Base-by-base conservation (phyloP, 768 basidiomycete genomes). In the Clitopilus passeckerianus region DNA sequence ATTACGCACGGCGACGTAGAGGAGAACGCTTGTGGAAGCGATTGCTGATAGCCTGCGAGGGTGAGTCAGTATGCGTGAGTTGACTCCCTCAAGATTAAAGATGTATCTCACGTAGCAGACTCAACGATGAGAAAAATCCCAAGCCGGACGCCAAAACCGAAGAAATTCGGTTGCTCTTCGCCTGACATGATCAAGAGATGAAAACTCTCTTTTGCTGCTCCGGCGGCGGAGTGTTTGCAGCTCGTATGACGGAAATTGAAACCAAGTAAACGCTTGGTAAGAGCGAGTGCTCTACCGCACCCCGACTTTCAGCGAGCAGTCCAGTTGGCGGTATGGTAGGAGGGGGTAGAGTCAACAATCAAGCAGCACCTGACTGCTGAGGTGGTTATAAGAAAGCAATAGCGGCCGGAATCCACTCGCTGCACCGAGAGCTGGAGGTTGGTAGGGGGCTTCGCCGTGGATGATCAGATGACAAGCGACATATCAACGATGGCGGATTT, bases 91-190 rank as follows among this genome's bases (percentile, higher is more conserved):
- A 9, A 12, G 37, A 41, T 41, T 20, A 5, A 16, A 9, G 6
- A 41, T 50, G 20, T 15, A 5, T 10, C 53, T 20, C 50, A 61
- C 57, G 35, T 55, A 15, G 60, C 60, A n/a, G 60, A 61, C 34
- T 61, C 60, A 20, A 61, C 60, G 43, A 58, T 46, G 2, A 61
- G 24, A 34, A 61, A 58, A 24, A 61, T 61, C 12, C 60, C 60
- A 23, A 61, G 53, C n/a, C 60, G 60, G 37, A 54, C 57, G 15
- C 57, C 53, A 34, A 61, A 61, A n/a, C 16, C 23, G 54, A 61
- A 61, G 37, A 41, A 15, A 14, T 16, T 34, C 41, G 27, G 12
- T 16, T 23, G 23, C 20, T 30, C 27, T 30, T 30, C 4, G 27
- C 12, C 34, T 18, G 18, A 53, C 30, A 59, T 41, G 43, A 16